phyloP scores from a whole-genome alignment of 768 basidiomycete species.

The Leccinum disarticulatum region DNA sequence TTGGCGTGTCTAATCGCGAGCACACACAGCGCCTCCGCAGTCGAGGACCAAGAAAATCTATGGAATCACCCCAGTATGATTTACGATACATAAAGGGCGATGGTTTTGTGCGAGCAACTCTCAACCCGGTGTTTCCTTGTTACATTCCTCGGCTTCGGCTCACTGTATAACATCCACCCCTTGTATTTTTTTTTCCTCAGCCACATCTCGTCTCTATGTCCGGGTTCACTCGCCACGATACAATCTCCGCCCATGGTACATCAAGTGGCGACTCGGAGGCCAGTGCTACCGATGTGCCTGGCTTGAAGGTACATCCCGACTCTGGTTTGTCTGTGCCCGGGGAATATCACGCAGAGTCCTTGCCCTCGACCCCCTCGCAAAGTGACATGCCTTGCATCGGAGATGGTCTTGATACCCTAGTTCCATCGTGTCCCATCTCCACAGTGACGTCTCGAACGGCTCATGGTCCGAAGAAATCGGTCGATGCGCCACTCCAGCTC shows the following conservation, averaged over 20 bases:
- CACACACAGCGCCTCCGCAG: conserved; percentile 2
- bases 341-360: conserved; percentile 2
- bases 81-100: conserved; percentile 15
- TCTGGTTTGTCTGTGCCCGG: background rate
- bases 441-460: conserved; percentile 1
- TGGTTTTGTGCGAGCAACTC: background rate
- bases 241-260: background rate
- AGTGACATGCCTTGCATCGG: background rate
- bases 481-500: conserved; percentile 26
- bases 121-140: conserved; percentile 1
- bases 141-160: background rate
- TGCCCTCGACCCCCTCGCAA: background rate
- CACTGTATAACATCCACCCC: conserved; percentile 1
- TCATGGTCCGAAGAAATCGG: conserved; percentile 1
- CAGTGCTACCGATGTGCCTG: background rate
- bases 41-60: background rate
- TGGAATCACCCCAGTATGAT: conserved; percentile 1
- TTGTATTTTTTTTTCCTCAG: background rate
- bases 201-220: background rate
- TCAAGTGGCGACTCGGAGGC: background rate
- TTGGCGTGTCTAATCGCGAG: conserved; percentile 10
- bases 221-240: background rate
- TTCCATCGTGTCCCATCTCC: conserved; percentile 6
- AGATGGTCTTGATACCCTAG: conserved; percentile 3
- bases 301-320: background rate